Base-by-base conservation (phyloP, 306 rosid genomes). In the Casuarina cunninghamiana region DNA sequence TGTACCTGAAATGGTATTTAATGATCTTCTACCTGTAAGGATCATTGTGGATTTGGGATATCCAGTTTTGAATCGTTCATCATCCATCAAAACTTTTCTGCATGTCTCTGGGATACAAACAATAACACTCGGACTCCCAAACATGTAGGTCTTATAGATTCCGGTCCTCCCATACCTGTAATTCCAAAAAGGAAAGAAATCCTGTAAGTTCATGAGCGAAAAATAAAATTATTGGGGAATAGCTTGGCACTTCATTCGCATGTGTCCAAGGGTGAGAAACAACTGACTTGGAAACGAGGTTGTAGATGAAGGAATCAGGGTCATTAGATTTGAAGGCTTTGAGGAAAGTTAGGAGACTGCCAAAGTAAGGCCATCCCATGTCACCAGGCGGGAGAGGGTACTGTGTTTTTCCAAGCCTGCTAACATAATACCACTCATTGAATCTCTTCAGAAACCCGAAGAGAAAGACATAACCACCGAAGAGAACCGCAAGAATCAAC, bases 131-230 rank as follows among this genome's bases (percentile, higher is more conserved):
- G 51, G 51, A 13, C 26, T 58, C 12, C 81, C 79, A 67, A 82
- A 79, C 74, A 80, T 44, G 45, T 80, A 65, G 4, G 71, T 84
- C 76, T 69, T 80, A 82, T 77, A 84, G 3, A 80, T 69, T 5
- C 84, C 87, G 6, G 51, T 79, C 55, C 17, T 3, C 15, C 85
- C 84, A 70, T 81, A 57, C 50, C 80, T 80, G 67, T 15, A 81
- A 49, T 16, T 35, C 12, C 10, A 12, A 43, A 13, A 48, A 48
- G 10, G 8, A 46, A 46, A 46, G 2, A 0, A 45, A 45, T 26
- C 32, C 32, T 26, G 32, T 26, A 26, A 26, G 32, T 26, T 26
- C 32, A 26, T 26, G 32, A 26, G 32, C 32, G 1, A 26, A 26
- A 26, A 26, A 26, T 26, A 26, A 0, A 26, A 26, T 26, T 26